phyloP scores from a whole-genome alignment of 768 basidiomycete species.

The Tulasnella sp. region DNA sequence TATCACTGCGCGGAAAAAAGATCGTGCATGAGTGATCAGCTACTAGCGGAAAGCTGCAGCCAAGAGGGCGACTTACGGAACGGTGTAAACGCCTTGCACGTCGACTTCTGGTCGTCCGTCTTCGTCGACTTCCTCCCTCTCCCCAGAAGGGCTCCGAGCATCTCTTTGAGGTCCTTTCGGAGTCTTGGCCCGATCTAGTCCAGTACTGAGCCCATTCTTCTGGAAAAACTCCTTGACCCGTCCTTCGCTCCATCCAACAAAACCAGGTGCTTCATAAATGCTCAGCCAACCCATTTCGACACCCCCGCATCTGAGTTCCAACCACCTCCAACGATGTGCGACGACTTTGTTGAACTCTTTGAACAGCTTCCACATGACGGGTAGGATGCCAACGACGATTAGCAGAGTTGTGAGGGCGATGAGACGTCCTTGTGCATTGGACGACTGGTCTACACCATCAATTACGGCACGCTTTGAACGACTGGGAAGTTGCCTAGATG shows the following conservation, averaged over 20 bases:
- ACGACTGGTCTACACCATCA: slow-evolving; percentile 34
- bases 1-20: slow-evolving; percentile 45
- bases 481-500: slow-evolving; percentile 29
- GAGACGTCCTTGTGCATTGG: slow-evolving; percentile 50
- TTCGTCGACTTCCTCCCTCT: slow-evolving; percentile 29
- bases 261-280: slow-evolving; percentile 53
- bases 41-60: background rate
- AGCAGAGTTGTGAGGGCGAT: slow-evolving; percentile 60
- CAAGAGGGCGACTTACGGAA: slow-evolving; percentile 44
- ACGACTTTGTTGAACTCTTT: slow-evolving; percentile 53
- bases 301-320: slow-evolving; percentile 54
- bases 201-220: slow-evolving; percentile 51
- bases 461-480: slow-evolving; percentile 33
- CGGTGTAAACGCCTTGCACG: slow-evolving; percentile 63
- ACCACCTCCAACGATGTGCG: slow-evolving; percentile 51
- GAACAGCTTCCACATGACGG: slow-evolving; percentile 56
- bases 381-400: slow-evolving; percentile 53
- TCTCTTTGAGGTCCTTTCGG: slow-evolving; percentile 26
- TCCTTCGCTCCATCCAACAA: slow-evolving; percentile 65
- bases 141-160: slow-evolving; percentile 13
- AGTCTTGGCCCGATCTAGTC: slow-evolving; percentile 3
- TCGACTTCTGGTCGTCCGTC: slow-evolving; percentile 50
- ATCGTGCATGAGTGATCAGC: background rate
- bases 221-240: slow-evolving; percentile 60
- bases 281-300: slow-evolving; percentile 73